Conservation (phyloP, 331 rosid genomes). For the Cydonia oblonga region DNA sequence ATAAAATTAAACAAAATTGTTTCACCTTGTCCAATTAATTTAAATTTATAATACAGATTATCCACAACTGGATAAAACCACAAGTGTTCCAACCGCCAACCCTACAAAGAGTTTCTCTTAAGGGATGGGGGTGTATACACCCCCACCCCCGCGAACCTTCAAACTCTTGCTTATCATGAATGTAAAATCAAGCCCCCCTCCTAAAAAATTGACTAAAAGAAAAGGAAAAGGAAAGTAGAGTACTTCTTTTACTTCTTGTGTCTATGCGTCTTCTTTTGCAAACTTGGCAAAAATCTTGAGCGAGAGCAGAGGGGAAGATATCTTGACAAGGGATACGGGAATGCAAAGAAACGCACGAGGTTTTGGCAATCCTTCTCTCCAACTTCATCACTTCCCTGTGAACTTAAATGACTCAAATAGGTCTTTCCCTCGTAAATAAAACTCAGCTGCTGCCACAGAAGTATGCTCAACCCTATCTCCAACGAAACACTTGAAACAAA, state of each 20-base stretch:
- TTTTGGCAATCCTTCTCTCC: slow-evolving; percentile 74
- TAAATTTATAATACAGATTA: not conserved
- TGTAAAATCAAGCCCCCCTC: not conserved
- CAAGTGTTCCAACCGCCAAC: not conserved
- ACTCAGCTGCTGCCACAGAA: slow-evolving; percentile 90
- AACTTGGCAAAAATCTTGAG: slow-evolving; percentile 47
- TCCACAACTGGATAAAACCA: not conserved
- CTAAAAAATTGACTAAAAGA: not conserved
- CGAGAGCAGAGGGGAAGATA: slow-evolving; percentile 10
- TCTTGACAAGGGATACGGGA: slow-evolving; percentile 44
- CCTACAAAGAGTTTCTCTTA: not conserved
- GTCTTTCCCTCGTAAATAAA: slow-evolving; percentile 72
- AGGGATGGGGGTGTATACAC: not conserved
- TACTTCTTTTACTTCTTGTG: slow-evolving; percentile 22
- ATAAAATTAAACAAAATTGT: not conserved
- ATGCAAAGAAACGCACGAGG: slow-evolving; percentile 63
- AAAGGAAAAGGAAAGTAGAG: not conserved
- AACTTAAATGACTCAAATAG: slow-evolving; percentile 48
- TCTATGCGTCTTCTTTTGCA: slow-evolving; percentile 42
- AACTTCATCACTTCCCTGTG: slow-evolving; percentile 27
- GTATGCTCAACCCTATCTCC: slow-evolving; percentile 49
- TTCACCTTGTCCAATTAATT: not conserved
- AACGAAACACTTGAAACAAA: slow-evolving; percentile 64
- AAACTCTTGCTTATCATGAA: not conserved
- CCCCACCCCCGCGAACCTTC: not conserved